Evolutionary conservation across 2,329 filamentous ascomycete species (phyloP), one percentile per base, ranked within the genome.

Genomic region (Dactylellina haptotyla): DNA sequence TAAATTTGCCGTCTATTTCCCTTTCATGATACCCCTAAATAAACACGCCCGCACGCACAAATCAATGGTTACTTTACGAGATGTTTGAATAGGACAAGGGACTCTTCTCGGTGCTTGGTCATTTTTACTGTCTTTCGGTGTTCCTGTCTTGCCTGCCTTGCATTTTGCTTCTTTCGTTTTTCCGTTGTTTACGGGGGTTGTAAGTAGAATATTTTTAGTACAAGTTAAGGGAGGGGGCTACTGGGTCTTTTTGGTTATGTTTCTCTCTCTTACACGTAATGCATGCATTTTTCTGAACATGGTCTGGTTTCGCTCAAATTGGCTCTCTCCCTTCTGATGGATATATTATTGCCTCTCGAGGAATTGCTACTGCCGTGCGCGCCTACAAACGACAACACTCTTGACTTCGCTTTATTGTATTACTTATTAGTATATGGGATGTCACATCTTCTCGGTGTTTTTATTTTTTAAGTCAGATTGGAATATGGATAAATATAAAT

Each of bases 41-140:
- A 45, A 16, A 43, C 18, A 43, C 39, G 25, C 39, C 25, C 54
- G 28, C 56, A 28, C 28, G 23, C 16, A 20, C 30, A 57, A 26
- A 20, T 16, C 46, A 45, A 26, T 34, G 3, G 16, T 28, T 39
- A 9, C 16, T 20, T 30, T 43, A 62, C 16, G 34, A 46, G 56
- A 54, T 57, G 53, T 58, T 70, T 59, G 56, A 63, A 59, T 62
- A 70, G 57, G 53, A 50, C 46, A 16, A 48, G 26, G 34, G 48
- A 28, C 53, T 51, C 61, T 25, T 61, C 41, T 28, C 23, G 18
- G 30, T 41, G 32, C 39, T 32, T 23, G n/a, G 2, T 46, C 28
- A 25, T 16, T 50, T 46, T n/a, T 26, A 37, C 39, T 51, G 50
- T 48, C 48, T 39, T 23, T 37, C 32, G 16, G 30, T 14, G 12